Percentiles rank a stretch among this genome's conserved stretches.
Conservation (phyloP, 257 asterid species). For the Nicotiana tabacum region DNA sequence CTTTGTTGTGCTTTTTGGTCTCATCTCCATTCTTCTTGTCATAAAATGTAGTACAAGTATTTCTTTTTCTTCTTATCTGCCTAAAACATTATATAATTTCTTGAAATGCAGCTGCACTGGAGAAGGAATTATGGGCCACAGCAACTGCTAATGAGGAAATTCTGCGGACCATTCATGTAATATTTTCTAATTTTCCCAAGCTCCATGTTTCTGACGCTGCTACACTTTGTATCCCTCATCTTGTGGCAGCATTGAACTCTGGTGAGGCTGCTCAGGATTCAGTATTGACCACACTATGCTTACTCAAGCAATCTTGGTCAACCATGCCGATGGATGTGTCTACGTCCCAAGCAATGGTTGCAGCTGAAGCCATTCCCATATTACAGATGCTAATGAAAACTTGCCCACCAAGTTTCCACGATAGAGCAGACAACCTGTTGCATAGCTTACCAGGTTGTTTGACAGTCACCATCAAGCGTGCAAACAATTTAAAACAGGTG, state of each 20-base stretch:
- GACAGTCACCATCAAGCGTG: conserved; percentile 65
- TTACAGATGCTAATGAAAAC: conserved; percentile 64
- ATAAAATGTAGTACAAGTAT: not conserved
- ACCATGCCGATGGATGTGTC: conserved; percentile 69
- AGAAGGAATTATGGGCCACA: conserved; percentile 59
- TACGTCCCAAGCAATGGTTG: conserved; percentile 66
- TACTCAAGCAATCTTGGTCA: conserved; percentile 81
- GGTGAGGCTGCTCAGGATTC: conserved; percentile 72
- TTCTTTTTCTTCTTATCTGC: not conserved
- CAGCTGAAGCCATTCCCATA: conserved; percentile 81
- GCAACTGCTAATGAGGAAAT: conserved; percentile 66
- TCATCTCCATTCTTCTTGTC: conserved; percentile 10
- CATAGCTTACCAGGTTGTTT: conserved; percentile 83
- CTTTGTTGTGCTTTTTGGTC: not conserved
- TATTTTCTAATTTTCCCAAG: conserved; percentile 72
- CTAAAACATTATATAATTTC: not conserved
- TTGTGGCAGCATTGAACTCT: conserved; percentile 58
- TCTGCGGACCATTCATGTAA: conserved; percentile 59
- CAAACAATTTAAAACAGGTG: conserved; percentile 62
- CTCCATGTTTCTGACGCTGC: conserved; percentile 71
- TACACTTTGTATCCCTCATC: conserved; percentile 70
- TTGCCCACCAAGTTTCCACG: conserved; percentile 70
- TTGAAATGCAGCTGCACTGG: conserved; percentile 69
- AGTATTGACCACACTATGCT: conserved; percentile 51
- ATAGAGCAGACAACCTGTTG: conserved; percentile 65